Conservation (phyloP, 495 filamentous ascomycete species). For the Trichoderma erinaceum region DNA sequence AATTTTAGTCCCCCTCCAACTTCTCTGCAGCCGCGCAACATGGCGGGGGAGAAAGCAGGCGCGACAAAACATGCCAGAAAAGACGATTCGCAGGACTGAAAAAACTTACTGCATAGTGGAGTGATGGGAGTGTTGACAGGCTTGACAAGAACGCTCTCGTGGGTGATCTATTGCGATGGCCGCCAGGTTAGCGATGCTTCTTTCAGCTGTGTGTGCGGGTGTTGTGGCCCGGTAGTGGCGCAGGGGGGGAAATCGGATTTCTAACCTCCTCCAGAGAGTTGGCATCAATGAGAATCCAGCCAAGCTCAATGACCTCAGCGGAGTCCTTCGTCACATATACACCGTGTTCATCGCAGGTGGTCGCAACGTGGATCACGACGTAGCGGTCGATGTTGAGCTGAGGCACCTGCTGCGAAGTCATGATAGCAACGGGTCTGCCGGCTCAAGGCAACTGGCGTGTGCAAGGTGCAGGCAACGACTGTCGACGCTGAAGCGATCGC, state of each 20-base stretch:
- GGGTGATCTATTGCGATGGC: conserved; percentile 62
- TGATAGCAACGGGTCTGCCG: conserved; percentile 23
- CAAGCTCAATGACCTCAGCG: conserved; percentile 96
- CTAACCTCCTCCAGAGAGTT: conserved; percentile 86
- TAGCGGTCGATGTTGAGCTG: conserved; percentile 78
- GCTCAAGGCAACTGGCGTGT: not conserved
- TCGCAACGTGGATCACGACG: conserved; percentile 95
- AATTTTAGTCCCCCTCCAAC: not conserved
- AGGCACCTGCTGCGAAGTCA: conserved; percentile 42
- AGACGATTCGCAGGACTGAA: conserved; percentile 18
- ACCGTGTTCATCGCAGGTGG: conserved; percentile 97
- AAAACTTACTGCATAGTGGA: conserved; percentile 89
- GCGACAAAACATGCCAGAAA: conserved; percentile 18
- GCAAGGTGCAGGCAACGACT: conserved; percentile 6
- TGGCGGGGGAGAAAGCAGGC: not conserved
- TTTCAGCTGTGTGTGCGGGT: conserved; percentile 9
- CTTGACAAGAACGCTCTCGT: conserved; percentile 94
- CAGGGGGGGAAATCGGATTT: conserved; percentile 6
- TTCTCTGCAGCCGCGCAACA: no score
- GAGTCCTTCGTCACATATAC: conserved; percentile 99
- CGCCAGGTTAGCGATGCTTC: conserved; percentile 5
- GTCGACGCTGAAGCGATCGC: not conserved
- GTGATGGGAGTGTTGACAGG: conserved; percentile 98
- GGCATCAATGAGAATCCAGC: conserved; percentile 92
- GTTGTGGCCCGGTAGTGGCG: conserved; percentile 18